Conservation (phyloP, 1,284 basidiomycete genomes). For the Cystobasidium sp. region DNA sequence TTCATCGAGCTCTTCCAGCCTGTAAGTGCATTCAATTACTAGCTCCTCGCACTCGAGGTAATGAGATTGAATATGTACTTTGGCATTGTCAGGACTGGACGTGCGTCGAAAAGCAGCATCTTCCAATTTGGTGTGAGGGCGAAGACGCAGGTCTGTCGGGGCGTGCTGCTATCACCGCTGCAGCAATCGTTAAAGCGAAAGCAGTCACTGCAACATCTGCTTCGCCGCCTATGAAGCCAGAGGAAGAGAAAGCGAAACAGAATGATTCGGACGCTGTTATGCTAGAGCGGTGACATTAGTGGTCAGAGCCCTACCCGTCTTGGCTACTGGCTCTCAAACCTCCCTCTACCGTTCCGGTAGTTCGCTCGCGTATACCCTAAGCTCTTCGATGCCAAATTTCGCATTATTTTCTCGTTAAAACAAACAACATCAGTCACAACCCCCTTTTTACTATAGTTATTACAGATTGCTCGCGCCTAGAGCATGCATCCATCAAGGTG, state of each 20-base stretch:
- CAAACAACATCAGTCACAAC: too few species aligned
- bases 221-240: background rate
- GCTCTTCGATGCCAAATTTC: too few species aligned
- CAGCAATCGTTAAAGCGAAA: background rate
- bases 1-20: constrained; percentile 61
- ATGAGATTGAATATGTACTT: background rate
- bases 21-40: background rate
- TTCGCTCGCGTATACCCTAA: too few species aligned
- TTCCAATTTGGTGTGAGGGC: constrained; percentile 37
- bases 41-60: too few species aligned
- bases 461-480: too few species aligned
- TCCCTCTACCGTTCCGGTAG: too few species aligned
- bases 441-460: too few species aligned
- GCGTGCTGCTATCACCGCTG: background rate
- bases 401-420: too few species aligned
- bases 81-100: constrained; percentile 30
- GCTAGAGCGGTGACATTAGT: constrained; percentile 18
- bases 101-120: constrained; percentile 9
- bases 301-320: background rate
- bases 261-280: background rate
- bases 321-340: background rate
- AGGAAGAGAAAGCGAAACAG: background rate
- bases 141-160: constrained; percentile 40
- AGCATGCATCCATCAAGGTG: too few species aligned
- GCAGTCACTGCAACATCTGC: background rate